Conservation (phyloP, 1,284 basidiomycete genomes). For the Cutaneotrichosporon sp. region DNA sequence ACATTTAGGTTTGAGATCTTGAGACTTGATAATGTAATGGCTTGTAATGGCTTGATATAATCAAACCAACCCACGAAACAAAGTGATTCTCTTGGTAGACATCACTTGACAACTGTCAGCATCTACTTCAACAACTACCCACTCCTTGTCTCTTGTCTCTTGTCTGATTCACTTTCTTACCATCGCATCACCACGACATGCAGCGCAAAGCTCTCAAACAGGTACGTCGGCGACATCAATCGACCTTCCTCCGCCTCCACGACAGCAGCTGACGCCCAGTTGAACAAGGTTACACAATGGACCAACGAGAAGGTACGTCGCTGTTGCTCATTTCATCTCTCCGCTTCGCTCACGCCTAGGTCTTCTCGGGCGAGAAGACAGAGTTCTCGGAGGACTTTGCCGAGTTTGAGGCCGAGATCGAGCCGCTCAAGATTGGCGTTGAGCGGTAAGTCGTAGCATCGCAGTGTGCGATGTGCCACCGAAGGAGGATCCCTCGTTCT, state of each 20-base stretch:
- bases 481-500: not conserved
- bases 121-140: not conserved
- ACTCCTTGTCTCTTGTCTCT: not conserved
- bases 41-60: not conserved
- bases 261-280: conserved; percentile 26
- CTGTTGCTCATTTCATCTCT: too few relatives aligned
- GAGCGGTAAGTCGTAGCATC: conserved; percentile 58
- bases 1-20: too few relatives aligned
- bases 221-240: conserved; percentile 26
- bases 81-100: not conserved
- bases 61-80: not conserved
- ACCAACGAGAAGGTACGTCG: conserved; percentile 47
- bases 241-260: not conserved
- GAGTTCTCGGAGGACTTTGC: conserved; percentile 64
- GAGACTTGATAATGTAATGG: not conserved
- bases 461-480: not conserved
- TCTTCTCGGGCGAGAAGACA: conserved; percentile 65
- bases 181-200: conserved; percentile 25
- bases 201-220: conserved; percentile 51
- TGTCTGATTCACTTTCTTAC: not conserved
- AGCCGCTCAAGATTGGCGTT: conserved; percentile 64
- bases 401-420: conserved; percentile 68
- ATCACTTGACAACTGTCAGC: not conserved
- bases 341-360: conserved; percentile 45
- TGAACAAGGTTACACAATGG: conserved; percentile 53